phyloP scores from a whole-genome alignment of 805 yeast genomes.

The Pichia membranifaciens region DNA sequence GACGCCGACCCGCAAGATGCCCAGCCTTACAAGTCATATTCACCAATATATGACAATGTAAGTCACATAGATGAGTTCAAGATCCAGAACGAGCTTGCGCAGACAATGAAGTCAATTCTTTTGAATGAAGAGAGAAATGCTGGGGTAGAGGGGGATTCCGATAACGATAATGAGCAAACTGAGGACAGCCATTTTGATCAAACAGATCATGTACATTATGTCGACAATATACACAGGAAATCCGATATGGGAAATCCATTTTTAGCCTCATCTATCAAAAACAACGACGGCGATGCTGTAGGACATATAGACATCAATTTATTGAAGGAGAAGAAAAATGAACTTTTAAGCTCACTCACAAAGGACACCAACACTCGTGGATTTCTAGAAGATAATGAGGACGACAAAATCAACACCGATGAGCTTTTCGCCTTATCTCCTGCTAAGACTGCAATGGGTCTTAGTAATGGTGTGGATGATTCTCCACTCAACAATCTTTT shows the following conservation, averaged over 20 bases:
- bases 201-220: slow-evolving; percentile 13
- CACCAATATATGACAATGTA: background rate
- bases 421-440: slow-evolving; percentile 14
- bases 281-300: slow-evolving; percentile 2
- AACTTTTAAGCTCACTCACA: slow-evolving; percentile 37
- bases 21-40: background rate
- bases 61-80: slow-evolving; percentile 15
- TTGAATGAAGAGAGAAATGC: slow-evolving; percentile 8
- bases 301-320: slow-evolving; percentile 14
- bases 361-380: background rate
- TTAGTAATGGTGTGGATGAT: slow-evolving; percentile 7
- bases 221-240: slow-evolving; percentile 7
- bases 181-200: slow-evolving; percentile 8
- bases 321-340: slow-evolving; percentile 31
- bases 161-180: slow-evolving; percentile 17
- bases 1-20: background rate
- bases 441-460: slow-evolving; percentile 17
- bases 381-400: slow-evolving; percentile 2
- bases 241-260: slow-evolving; percentile 11
- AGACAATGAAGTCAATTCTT: slow-evolving; percentile 17
- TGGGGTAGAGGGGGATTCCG: slow-evolving; percentile 13
- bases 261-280: slow-evolving; percentile 2
- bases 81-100: slow-evolving; percentile 20
- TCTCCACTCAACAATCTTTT: slow-evolving; percentile 22
- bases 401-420: background rate